phyloP scores from a whole-genome alignment of 371 early-diverging fungal species.

The Chytridium lagenaria region DNA sequence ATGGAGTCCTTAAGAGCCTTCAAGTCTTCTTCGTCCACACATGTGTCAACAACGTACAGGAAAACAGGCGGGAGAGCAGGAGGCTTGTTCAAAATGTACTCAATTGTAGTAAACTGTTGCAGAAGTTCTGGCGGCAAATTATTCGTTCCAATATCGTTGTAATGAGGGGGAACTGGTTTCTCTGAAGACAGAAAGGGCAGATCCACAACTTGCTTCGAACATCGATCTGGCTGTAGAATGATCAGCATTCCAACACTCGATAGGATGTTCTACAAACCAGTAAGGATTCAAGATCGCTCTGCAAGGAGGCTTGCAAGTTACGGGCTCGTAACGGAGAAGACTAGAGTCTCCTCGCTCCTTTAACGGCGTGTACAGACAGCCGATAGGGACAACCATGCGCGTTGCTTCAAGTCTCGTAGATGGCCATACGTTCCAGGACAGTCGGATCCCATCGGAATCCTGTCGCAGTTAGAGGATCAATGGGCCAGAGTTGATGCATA shows the following conservation, averaged over 20 bases:
- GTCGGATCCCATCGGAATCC: conserved; percentile 86
- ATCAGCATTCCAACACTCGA: not conserved
- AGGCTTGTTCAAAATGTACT: conserved; percentile 84
- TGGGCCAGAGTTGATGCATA: not conserved
- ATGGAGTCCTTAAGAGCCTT: conserved; percentile 95
- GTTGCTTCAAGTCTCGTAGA: conserved; percentile 92
- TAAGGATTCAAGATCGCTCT: conserved; percentile 97
- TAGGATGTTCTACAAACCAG: conserved; percentile 65
- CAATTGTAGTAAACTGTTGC: conserved; percentile 95
- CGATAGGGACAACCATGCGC: conserved; percentile 95
- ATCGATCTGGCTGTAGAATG: conserved; percentile 71
- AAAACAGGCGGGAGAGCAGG: conserved; percentile 94
- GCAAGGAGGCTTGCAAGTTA: conserved; percentile 96
- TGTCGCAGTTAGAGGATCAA: conserved; percentile 16
- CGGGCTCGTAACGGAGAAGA: conserved; percentile 95
- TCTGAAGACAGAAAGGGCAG: conserved; percentile 98
- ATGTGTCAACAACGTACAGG: conserved; percentile 98
- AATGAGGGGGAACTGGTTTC: conserved; percentile 99
- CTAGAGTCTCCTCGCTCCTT: conserved; percentile 86
- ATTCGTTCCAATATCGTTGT: conserved; percentile 93
- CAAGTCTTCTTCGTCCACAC: conserved; percentile 94
- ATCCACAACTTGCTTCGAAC: conserved; percentile 97
- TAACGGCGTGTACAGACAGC: conserved; percentile 95
- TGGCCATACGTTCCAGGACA: conserved; percentile 99
- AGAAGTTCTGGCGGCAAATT: conserved; percentile 98